Conservation (phyloP, 208 protist genomes). For the Trypanosoma scelopori region DNA sequence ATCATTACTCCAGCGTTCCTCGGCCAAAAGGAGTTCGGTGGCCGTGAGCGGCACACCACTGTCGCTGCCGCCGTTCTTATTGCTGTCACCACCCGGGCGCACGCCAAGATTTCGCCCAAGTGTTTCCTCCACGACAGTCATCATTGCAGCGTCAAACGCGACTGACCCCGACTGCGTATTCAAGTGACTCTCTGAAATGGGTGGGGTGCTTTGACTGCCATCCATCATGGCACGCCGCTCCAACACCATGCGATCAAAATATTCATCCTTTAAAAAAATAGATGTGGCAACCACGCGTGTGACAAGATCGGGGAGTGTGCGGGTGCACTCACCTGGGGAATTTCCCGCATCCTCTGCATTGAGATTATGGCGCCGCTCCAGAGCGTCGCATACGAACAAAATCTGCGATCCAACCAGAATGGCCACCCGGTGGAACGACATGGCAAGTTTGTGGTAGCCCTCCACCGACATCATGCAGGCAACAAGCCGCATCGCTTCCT, state of each 20-base stretch:
- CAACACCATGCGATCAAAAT: slow-evolving; percentile 83
- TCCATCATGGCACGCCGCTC: slow-evolving; percentile 33
- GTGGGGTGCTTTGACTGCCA: background rate
- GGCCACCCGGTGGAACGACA: slow-evolving; percentile 28
- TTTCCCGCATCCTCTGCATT: background rate
- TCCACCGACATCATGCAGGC: slow-evolving; percentile 28
- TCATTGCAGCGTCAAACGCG: slow-evolving; percentile 70
- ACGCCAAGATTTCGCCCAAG: slow-evolving; percentile 21
- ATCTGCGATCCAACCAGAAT: slow-evolving; percentile 28
- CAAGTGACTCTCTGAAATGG: slow-evolving; percentile 34
- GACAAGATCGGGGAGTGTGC: slow-evolving; percentile 56
- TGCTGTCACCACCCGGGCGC: background rate
- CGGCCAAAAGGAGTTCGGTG: slow-evolving; percentile 57
- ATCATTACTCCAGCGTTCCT: slow-evolving; percentile 67
- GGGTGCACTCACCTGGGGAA: background rate
- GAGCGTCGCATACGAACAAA: slow-evolving; percentile 10
- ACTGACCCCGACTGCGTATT: slow-evolving; percentile 66
- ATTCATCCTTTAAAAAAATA: slow-evolving; percentile 85
- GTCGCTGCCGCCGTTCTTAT: slow-evolving; percentile 9
- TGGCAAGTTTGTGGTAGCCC: slow-evolving; percentile 28
- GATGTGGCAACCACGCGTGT: slow-evolving; percentile 59
- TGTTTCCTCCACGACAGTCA: slow-evolving; percentile 70
- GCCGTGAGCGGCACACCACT: slow-evolving; percentile 27
- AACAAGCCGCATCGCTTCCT: slow-evolving; percentile 27
- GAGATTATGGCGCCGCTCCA: background rate